Evolutionary conservation across 1,284 basidiomycete species (phyloP).

Genomic region (Meripilus lineatus): DNA sequence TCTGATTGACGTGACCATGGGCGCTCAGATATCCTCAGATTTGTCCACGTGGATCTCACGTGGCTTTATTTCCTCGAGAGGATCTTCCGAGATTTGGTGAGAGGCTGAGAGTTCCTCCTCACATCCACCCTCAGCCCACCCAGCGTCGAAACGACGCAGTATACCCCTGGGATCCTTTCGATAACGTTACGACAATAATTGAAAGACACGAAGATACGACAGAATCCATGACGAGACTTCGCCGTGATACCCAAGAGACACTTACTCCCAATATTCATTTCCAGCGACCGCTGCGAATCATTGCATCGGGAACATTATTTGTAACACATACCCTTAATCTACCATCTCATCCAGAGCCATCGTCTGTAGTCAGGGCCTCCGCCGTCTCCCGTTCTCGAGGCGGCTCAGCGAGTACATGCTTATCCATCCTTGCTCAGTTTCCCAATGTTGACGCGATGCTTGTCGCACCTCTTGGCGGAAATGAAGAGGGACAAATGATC

Average conservation of each 20-base stretch:
- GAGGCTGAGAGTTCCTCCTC: too few species aligned
- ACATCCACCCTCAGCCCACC: too few species aligned
- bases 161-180: too few species aligned
- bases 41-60: too few species aligned
- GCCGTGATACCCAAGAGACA: constrained; percentile 25
- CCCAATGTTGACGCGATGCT: constrained; percentile 58
- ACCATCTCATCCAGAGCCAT: constrained; percentile 54
- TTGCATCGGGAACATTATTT: constrained; percentile 76
- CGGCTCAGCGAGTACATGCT: constrained; percentile 64
- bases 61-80: too few species aligned
- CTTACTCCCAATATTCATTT: constrained; percentile 8
- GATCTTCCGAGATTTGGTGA: too few species aligned
- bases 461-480: constrained; percentile 70
- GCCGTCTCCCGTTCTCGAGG: constrained; percentile 62
- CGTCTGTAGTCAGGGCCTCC: constrained; percentile 59
- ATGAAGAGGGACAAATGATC: constrained; percentile 59
- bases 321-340: constrained; percentile 64
- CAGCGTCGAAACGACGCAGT: too few species aligned
- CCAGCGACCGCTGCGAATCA: constrained; percentile 54
- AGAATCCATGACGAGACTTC: constrained; percentile 31
- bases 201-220: too few species aligned
- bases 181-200: too few species aligned
- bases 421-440: constrained; percentile 71
- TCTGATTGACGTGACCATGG: too few species aligned
- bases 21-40: too few species aligned